These are phyloP conservation scores for Ceraceosorus guamensis DNA, from an alignment of 1,284 basidiomycete genomes.

Conservation along the genomic window DNA sequence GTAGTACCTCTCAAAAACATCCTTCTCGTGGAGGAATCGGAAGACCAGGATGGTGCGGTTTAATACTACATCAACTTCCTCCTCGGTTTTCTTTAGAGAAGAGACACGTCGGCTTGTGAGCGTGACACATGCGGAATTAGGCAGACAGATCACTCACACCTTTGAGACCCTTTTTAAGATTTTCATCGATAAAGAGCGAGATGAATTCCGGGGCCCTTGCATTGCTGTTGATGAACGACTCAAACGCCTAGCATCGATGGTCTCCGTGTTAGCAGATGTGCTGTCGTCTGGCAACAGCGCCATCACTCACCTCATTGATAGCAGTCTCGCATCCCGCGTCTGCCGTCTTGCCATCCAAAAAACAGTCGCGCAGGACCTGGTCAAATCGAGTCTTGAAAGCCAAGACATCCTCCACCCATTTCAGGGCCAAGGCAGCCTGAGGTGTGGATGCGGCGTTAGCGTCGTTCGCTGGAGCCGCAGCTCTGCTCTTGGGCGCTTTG, in stretches of 20 bases:
- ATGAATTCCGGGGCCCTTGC: constrained; percentile 86
- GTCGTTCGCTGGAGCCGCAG: background rate
- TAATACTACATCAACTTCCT: constrained; percentile 77
- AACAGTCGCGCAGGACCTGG: constrained; percentile 63
- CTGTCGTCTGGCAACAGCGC: too few species aligned
- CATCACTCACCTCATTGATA: constrained; percentile 62
- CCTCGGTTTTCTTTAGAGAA: constrained; percentile 95
- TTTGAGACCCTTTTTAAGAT: constrained; percentile 89
- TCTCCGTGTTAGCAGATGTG: background rate
- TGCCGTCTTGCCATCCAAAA: constrained; percentile 63
- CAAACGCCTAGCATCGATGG: constrained; percentile 64
- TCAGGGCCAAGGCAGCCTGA: constrained; percentile 58
- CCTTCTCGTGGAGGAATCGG: constrained; percentile 89
- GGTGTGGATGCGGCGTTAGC: constrained; percentile 18
- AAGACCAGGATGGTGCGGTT: constrained; percentile 95
- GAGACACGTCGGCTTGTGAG: too few species aligned
- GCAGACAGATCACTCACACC: too few species aligned
- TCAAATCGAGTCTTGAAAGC: constrained; percentile 89
- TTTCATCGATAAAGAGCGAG: constrained; percentile 94
- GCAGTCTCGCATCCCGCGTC: constrained; percentile 69
- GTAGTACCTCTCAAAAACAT: constrained; percentile 96
- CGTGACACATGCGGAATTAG: too few species aligned
- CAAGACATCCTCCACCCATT: constrained; percentile 90
- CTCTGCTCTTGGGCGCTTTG: constrained; percentile 4
- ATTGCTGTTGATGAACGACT: constrained; percentile 83